A percentile compares a stretch with the other conserved stretches of the same genome.
phyloP scores from a whole-genome alignment of 352 stramenopile species.

The Aphanomyces cochlioides region DNA sequence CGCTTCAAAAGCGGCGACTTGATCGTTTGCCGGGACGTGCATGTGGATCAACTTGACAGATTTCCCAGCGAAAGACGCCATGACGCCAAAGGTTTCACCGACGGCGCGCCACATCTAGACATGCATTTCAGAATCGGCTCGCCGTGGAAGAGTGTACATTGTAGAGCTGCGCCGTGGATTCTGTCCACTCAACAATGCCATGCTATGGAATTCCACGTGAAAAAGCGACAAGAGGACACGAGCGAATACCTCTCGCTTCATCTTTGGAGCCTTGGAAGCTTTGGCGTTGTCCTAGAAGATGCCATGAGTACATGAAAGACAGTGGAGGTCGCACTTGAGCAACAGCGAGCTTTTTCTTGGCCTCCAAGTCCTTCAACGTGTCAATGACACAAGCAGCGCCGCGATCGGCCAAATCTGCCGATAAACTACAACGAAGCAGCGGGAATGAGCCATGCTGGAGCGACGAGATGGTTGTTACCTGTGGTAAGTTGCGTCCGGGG shows the following conservation, averaged over 20 bases:
- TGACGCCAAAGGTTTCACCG: conserved; percentile 66
- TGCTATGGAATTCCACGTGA: conserved; percentile 4
- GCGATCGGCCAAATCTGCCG: conserved; percentile 46
- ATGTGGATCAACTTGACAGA: conserved; percentile 69
- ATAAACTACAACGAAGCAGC: conserved; percentile 37
- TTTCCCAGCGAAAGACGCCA: conserved; percentile 57
- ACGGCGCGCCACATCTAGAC: conserved; percentile 69
- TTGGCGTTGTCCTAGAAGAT: conserved; percentile 38
- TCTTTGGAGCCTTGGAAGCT: conserved; percentile 66
- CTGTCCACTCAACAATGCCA: conserved; percentile 20
- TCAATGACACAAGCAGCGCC: conserved; percentile 68
- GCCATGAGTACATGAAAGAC: too few relatives aligned
- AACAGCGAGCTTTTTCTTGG: conserved; percentile 44
- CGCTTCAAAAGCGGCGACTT: conserved; percentile 29
- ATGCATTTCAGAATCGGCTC: not conserved
- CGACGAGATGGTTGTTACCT: conserved; percentile 32
- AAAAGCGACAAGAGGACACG: not conserved
- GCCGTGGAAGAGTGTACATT: not conserved
- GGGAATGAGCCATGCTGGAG: not conserved
- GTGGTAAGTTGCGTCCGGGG: conserved; percentile 47
- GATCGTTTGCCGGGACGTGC: conserved; percentile 42
- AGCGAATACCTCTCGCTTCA: conserved; percentile 38
- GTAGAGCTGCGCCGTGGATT: conserved; percentile 19
- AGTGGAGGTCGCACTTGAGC: conserved; percentile 35
- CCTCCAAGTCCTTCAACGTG: conserved; percentile 48